Evolutionary conservation across 257 asterid species (phyloP), one percentile per base, ranked within the genome.

Genomic region (Jacaranda mimosifolia): DNA sequence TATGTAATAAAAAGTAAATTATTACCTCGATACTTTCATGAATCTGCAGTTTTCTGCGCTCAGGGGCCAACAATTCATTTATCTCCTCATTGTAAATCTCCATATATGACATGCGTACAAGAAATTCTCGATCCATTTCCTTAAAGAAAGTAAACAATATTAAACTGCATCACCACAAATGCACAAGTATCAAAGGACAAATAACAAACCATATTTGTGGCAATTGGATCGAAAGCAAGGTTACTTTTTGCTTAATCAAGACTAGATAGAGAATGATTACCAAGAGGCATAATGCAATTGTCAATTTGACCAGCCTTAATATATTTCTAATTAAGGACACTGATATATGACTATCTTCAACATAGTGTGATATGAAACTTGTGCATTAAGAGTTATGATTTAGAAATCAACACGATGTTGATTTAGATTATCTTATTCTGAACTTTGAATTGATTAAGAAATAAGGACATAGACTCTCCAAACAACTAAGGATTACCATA

Each of bases 11-110:
- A 32, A 7, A 70, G 59, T 57, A 68, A 70, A 58, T 32, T 14
- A 66, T 36, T 87, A 95, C 99, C 96, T 93, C 99, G 51, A 91
- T 80, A 72, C 97, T 93, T 85, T 95, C 98, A 84, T 95, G 99
- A 79, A 95, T 91, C 83, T 95, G 98, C 73, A 95, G 82, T 76
- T 85, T 93, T 56, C 96, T 89, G 72, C 91, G 93, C 83, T 93
- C 97, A n/a, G 99, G 99, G 63, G 90, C 99, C 81, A 95, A 78
- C 83, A 95, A 82, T 80, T 95, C 99, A 88, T 95, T 95, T 77
- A 95, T 90, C 77, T 95, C 99, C 87, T 95, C 99, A 60, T 95
- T 95, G 84, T 93, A 95, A 52, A 95, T 95, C 83, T 95, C 99
- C 97, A 95, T 87, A 64, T 95, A 93, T 12, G 99, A 95, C 99